Evolutionary conservation across 1,284 basidiomycete genomes (phyloP), one percentile per base, ranked within the genome.

Genomic region (Garcileccinum viscosum): DNA sequence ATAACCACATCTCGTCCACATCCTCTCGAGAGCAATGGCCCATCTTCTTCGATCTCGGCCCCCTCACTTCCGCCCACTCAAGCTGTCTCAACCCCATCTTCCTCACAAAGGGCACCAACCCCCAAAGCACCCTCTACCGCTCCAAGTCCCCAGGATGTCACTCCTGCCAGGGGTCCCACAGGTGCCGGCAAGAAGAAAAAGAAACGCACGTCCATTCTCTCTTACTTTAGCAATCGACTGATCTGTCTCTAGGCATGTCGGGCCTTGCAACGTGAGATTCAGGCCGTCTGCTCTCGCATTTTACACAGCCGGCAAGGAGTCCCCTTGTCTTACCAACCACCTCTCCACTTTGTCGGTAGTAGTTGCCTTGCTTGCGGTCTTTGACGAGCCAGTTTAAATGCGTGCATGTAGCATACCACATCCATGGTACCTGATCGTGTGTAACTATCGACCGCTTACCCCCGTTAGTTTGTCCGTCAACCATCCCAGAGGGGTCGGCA

Each of bases 401-500:
- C 42, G 15, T 64, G 40, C 35, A 17, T 53, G 38, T 62, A 67
- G 33, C 24, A 64, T 67, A 50, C 61, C 53, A 66, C 33, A 53
- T 50, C 14, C 27, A 62, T 32, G 47, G 63, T 63, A 62, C 32
- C 15, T 35, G 33, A 22, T 61, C 4, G 22, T 24, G 38, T 64
- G 33, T 30, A 58, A 37, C 61, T 70, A 80, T 24, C 76, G 71
- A 33, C 77, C 78, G 24, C 78, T 64, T 50, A 86, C 89, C 38
- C 91, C 90, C 6, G 90, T 86, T 60, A 94, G 79, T 78, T 88
- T 92, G 58, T 87, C 89, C n/a, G 93, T 90, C 60, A 95, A 77
- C 93, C 93, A 95, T 19, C 89, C 90, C 2, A 94, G 81, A n/a
- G 93, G 92, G 53, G 90, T 90, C 73, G 90, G 91, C 64, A 93